These are phyloP conservation scores for Crataegus laevigata DNA, from an alignment of 306 rosid species.

Conservation along the genomic window DNA sequence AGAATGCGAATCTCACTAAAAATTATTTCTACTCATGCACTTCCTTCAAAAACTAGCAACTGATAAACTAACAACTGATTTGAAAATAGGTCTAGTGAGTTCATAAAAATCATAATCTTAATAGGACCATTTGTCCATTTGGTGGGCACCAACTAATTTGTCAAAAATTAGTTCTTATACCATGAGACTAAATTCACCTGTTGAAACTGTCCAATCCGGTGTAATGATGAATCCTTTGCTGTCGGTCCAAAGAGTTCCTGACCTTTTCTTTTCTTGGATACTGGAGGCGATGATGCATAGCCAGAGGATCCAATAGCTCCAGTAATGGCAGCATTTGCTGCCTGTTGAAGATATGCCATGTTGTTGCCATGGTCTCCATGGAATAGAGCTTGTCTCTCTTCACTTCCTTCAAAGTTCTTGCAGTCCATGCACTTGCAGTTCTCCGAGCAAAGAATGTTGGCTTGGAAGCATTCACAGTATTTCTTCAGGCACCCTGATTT, in stretches of 20 bases:
- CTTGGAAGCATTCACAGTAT: slow-evolving; percentile 98
- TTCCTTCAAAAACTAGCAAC: neutral
- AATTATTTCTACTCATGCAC: neutral
- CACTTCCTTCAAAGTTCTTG: slow-evolving; percentile 99
- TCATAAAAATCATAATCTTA: too few relatives aligned
- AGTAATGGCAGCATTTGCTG: slow-evolving; percentile 99
- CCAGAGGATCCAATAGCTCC: slow-evolving; percentile 99
- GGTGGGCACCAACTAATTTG: slow-evolving; percentile 12
- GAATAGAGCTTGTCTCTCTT: slow-evolving; percentile 95
- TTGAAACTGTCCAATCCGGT: slow-evolving; percentile 59
- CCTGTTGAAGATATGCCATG: slow-evolving; percentile 71
- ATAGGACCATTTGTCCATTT: neutral
- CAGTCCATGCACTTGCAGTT: slow-evolving; percentile 99
- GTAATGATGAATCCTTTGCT: slow-evolving; percentile 61
- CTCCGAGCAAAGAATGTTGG: slow-evolving; percentile 97
- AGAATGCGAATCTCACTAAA: neutral
- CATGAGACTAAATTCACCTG: slow-evolving; percentile 53
- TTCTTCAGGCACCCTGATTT: slow-evolving; percentile 97
- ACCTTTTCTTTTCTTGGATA: slow-evolving; percentile 71
- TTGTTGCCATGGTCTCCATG: slow-evolving; percentile 86
- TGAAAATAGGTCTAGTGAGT: neutral
- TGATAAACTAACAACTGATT: neutral
- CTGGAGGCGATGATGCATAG: slow-evolving; percentile 63
- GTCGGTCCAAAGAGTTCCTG: slow-evolving; percentile 68
- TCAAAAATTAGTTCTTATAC: slow-evolving; percentile 1